Base-by-base conservation (phyloP, 495 filamentous ascomycete species). In the Penicillium ucsense region DNA sequence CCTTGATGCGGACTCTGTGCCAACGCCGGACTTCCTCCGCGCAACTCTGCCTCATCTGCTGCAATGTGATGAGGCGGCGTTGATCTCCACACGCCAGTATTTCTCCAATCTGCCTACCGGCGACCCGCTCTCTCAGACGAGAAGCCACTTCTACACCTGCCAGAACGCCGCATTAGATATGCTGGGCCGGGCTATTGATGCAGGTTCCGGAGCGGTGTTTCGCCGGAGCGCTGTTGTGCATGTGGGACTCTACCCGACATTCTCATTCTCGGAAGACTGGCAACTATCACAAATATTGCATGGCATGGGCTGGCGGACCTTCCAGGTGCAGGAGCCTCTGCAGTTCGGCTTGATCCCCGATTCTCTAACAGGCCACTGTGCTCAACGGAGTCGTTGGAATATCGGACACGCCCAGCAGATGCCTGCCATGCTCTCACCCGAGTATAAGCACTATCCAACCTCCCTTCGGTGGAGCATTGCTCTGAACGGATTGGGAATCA, bases 271-370 rank as follows among this genome's bases (percentile, higher is more conserved):
- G 4, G 77, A 80, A 49, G 77, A 80, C 44, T 66, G 68, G 48
- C 65, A 65, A 48, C 66, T 70, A 3, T 78, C 76, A 0, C 56
- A 68, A 9, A 56, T 73, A 0, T 50, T 79, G 31, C 59, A 70
- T 10, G 70, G 70, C 0, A 46, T 55, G 7, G 76, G 71, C 0
- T 68, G 71, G 53, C 60, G 61, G 20, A 74, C 64, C 5, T 61
- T 72, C 5, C 73, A 71, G 42, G 59, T 76, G 3, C 67, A 71
- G 30, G 76, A 79, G 41, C 54, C 62, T 9, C 46, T 79, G 9
- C 77, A 80, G 51, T 76, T 62, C 20, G 77, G 77, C 0, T 64
- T 68, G 0, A 73, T 76, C n/a, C 76, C 76, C 2, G 63, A 70
- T 9, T 67, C 70, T 6, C 60, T 75, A 11, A 56, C 59, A 10